Base-by-base conservation (phyloP, 2,329 filamentous ascomycete genomes). In the Bipolaris gigantea region DNA sequence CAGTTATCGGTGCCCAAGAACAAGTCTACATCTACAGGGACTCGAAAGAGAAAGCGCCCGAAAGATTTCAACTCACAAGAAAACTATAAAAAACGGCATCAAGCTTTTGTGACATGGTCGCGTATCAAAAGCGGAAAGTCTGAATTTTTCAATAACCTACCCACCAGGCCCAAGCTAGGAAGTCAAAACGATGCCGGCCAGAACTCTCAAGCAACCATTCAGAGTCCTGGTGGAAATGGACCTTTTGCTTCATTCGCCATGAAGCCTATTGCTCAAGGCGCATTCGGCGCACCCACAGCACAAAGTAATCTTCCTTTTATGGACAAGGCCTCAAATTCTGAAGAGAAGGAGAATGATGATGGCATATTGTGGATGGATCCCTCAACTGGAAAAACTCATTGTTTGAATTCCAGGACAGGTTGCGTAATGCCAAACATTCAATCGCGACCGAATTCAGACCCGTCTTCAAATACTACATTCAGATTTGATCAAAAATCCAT, bases 331-430 rank as follows among this genome's bases (percentile, higher is more conserved):
- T 11, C 16, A 2, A n/a, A 8, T n/a, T n/a, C 44, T 11, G 48
- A 40, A 9, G 9, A 51, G 3, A 51, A 50, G 19, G 41, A 63
- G 18, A 21, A 48, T 34, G 76, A 77, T 44, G 66, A 67, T n/a
- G 69, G 74, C 0, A 67, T 84, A 0, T 55, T 73, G 15, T 91
- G 88, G 88, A 77, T 76, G 1, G 83, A 91, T 61, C 86, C 87
- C 0, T 64, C 73, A 8, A 89, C 84, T 0, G 81, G 80, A 58
- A 73, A 81, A 53, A 75, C 61, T 1, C 79, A 78, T 41, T 50
- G 76, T 2, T 69, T 89, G n/a, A 82, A 87, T 58, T 64, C 77
- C 5, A 78, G 81, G 18, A 88, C 84, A 9, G 86, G 85, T 1
- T 72, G 75, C 16, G 69, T 76, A 0, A 56, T 73, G 3, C 57